Base-by-base conservation (phyloP, 2,329 filamentous ascomycete species). In the Falciphora oryzae region DNA sequence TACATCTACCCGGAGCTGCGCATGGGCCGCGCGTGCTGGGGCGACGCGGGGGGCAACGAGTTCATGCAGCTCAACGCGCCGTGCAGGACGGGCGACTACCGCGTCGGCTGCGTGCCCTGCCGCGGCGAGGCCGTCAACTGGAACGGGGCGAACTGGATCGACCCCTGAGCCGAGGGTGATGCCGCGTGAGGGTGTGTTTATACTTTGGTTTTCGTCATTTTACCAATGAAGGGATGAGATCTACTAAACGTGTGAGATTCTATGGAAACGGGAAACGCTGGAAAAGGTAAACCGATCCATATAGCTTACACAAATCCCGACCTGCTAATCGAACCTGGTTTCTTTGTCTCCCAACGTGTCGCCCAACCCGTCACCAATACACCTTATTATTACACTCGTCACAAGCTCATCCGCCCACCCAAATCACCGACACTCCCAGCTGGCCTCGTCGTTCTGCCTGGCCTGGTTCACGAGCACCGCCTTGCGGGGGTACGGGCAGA, bases 401-500 rank as follows among this genome's bases (percentile, higher is more conserved):
- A 14, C 57, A 32, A 22, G 29, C n/a, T 18, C n/a, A n/a, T 32
- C 25, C 11, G n/a, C n/a, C n/a, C n/a, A n/a, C 35, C 31, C 32
- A 61, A 4, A 44, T 61, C 27, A 61, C 35, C n/a, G n/a, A 29
- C 60, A 61, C 13, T 10, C 60, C 60, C 60, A 61, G 4, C 60
- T 27, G 1, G 60, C 60, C 60, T 61, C 35, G 35, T 61, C 60
- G 50, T 61, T 31, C 32, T 29, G 4, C 35, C 28, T 29, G 14
- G 18, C n/a, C 25, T n/a, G 6, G 14, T 61, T 18, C 4, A 61
- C 38, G 4, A 61, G 60, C 70, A 29, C 73, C 68, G 72, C 67
- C 59, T 70, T 68, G 65, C 69, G 68, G 7, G 72, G 71, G 63
- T 68, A 75, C 60, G 71, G 72, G 69, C 81, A 83, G 61, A 82